Conservation (phyloP, 805 yeast species). For the Kodamaea nitidulidarum region DNA sequence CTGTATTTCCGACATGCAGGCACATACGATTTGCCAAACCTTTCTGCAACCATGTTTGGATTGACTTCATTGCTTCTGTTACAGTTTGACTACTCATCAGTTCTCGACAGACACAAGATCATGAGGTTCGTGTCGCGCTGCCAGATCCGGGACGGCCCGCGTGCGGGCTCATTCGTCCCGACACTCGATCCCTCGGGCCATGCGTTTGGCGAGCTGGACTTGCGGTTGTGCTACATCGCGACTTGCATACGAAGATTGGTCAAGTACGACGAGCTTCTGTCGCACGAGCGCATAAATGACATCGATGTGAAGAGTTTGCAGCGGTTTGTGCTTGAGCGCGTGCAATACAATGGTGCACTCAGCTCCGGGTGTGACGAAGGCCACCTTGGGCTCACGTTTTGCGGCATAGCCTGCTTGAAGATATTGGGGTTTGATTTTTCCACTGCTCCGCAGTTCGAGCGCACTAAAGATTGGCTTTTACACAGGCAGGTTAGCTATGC, state of each 20-base stretch:
- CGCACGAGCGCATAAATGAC: slow-evolving; percentile 24
- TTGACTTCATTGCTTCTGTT: slow-evolving; percentile 53
- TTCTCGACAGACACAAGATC: slow-evolving; percentile 43
- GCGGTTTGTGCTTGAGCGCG: slow-evolving; percentile 26
- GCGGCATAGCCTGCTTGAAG: slow-evolving; percentile 65
- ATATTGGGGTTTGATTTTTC: slow-evolving; percentile 30
- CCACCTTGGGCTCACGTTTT: slow-evolving; percentile 84
- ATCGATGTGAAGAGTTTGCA: slow-evolving; percentile 42
- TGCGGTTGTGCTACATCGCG: slow-evolving; percentile 74
- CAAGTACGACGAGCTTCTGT: slow-evolving; percentile 30
- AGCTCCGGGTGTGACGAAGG: slow-evolving; percentile 59
- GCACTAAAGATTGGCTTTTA: slow-evolving; percentile 55
- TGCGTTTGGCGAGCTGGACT: slow-evolving; percentile 63
- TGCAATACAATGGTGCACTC: slow-evolving; percentile 65
- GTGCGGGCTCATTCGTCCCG: slow-evolving; percentile 34
- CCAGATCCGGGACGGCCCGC: slow-evolving; percentile 41
- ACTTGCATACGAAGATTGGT: slow-evolving; percentile 54
- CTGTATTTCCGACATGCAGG: slow-evolving; percentile 35
- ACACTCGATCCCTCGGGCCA: slow-evolving; percentile 18
- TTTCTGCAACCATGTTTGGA: slow-evolving; percentile 77
- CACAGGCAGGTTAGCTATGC: slow-evolving; percentile 56
- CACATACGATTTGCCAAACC: slow-evolving; percentile 56
- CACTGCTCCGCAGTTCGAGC: slow-evolving; percentile 1
- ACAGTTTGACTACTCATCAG: slow-evolving; percentile 35
- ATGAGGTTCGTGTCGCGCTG: slow-evolving; percentile 54